Conservation (phyloP, 208 protist species). For the Leishmania major region DNA sequence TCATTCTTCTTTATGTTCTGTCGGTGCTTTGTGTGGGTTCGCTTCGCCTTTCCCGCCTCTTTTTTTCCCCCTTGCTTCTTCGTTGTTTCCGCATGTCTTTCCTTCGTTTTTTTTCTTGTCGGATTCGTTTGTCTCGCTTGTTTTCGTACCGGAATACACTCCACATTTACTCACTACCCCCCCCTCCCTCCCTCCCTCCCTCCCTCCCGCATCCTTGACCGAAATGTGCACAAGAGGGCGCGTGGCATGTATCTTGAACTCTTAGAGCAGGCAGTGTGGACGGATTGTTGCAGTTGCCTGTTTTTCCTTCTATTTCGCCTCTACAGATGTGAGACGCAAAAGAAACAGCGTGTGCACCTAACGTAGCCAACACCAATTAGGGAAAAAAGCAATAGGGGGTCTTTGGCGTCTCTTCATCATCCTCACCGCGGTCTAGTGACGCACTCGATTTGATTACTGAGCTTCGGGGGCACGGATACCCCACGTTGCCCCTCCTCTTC, state of each 20-base stretch:
- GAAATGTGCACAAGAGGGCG: not conserved
- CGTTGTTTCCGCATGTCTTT: not conserved
- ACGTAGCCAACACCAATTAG: not conserved
- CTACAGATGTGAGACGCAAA: not conserved
- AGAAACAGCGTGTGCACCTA: not conserved
- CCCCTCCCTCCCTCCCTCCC: not conserved
- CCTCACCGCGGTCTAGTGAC: not conserved
- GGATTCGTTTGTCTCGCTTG: not conserved
- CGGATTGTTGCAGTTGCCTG: not conserved
- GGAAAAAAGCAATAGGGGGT: not conserved
- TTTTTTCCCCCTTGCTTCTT: not conserved
- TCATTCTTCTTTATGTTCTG: constrained; percentile 6
- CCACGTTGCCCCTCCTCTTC: not conserved
- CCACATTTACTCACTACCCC: not conserved
- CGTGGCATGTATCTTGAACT: not conserved
- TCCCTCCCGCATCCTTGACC: not conserved
- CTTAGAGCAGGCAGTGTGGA: not conserved
- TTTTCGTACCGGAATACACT: not conserved
- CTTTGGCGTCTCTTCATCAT: not conserved
- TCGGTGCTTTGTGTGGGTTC: not conserved
- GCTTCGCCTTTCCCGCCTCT: not conserved
- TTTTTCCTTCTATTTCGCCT: not conserved
- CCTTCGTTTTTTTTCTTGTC: not conserved
- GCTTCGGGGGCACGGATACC: not conserved
- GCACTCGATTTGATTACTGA: not conserved